Evolutionary conservation across 257 asterid genomes (phyloP), one percentile per base, ranked within the genome.

Genomic region (Verbascum thapsus): DNA sequence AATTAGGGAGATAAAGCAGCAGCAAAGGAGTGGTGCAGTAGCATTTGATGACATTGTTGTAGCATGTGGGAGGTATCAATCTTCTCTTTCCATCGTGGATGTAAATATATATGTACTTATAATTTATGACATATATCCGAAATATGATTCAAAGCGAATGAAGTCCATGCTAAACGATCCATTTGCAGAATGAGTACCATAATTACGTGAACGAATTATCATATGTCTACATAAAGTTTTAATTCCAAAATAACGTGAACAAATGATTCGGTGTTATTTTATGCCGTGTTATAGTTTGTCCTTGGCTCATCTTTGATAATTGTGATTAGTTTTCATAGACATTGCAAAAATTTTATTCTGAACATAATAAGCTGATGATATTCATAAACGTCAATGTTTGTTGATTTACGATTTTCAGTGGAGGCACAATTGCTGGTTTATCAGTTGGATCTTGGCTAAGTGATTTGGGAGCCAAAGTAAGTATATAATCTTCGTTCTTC

Each of bases 371-470:
- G 41, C 16, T 43, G 13, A 53, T 23, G 56, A 15, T 56, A 47
- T 38, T 64, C 7, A 9, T 15, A 53, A 20, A 68, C 43, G 41
- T 59, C 54, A 62, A 69, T 54, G 43, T 53, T 64, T 11, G 23
- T 47, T 23, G 63, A 20, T 44, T 61, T 7, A 15, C 67, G 63
- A 30, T 69, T 79, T 76, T 55, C 95, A 92, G 99, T 72, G 99
- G 97, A 68, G 97, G 94, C 77, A 92, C 99, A 7, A 69, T 92
- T 35, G 97, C 97, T 68, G 99, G 99, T 66, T 76, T 92, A 72
- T 68, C 99, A 8, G 68, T 89, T 53, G 97, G 91, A 52, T 78
- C 91, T 40, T 73, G 67, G 83, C 86, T 92, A 66, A 87, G 99
- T 71, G 65, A 72, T 68, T 73, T 87, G 74, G 81, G 78, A 71